Base-by-base conservation (phyloP, 2,329 filamentous ascomycete genomes). In the Trichoderma atroviride region DNA sequence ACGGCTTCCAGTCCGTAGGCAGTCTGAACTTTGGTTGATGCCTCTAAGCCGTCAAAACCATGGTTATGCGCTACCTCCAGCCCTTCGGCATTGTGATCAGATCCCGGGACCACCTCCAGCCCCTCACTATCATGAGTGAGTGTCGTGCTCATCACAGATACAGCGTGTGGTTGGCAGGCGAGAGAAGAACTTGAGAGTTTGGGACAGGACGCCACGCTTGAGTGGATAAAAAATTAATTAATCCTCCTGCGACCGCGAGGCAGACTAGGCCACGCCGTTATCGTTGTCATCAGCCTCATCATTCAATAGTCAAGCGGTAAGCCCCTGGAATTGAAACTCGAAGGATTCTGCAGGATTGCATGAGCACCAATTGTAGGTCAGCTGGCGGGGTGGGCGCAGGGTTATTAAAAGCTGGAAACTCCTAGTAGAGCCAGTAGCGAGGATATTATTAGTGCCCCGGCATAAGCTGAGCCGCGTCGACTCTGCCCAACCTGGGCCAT, bases 301-400 rank as follows among this genome's bases (percentile, higher is more conserved):
- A 43, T 43, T 43, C 40, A n/a, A 43, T 43, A 43, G 59, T 29
- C 13, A 35, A 22, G 59, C 59, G 59, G 43, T 37, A 52, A 29
- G 29, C 16, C 35, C 40, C 59, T 62, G 59, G 59, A n/a, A 29
- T n/a, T 52, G 22, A 50, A 29, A 52, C 43, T 2, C 22, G 59
- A 62, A 62, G 40, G 59, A 62, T 62, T 10, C 59, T 50, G 59
- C 16, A 50, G 59, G 59, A 52, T 62, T 62, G n/a, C 59, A 13
- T 27, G 19, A 52, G 29, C 10, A 19, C 59, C 40, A 62, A 62
- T 35, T 29, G 29, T 29, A 29, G 50, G 59, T 29, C 40, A 24
- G 59, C 22, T 27, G 27, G 27, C 47, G 0, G 27, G 22, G 29
- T 22, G 27, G 13, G 3, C 19, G 40, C 40, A 43, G 40, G 40